A percentile compares a stretch with the other conserved stretches of the same genome.
Conservation (phyloP, 1,284 basidiomycete genomes). For the Ustilago lituana region DNA sequence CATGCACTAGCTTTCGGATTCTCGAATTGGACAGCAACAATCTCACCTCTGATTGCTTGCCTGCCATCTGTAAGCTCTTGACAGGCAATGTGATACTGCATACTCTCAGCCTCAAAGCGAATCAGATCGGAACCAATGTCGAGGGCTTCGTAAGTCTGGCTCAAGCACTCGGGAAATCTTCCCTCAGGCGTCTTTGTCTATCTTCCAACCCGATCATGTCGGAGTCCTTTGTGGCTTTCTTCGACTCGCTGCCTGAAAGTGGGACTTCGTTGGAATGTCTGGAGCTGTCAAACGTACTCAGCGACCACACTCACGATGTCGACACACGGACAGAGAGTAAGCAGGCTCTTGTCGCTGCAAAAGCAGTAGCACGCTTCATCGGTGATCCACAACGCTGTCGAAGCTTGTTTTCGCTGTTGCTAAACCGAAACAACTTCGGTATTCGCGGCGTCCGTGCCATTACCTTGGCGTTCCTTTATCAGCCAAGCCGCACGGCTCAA, state of each 20-base stretch:
- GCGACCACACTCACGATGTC: neutral
- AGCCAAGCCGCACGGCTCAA: neutral
- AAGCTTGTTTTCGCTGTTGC: conserved; percentile 3
- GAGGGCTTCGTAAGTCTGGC: conserved; percentile 3
- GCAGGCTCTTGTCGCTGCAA: conserved; percentile 5
- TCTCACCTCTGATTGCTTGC: conserved; percentile 19
- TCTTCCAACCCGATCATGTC: conserved; percentile 23
- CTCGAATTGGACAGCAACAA: conserved; percentile 17
- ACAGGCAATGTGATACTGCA: conserved; percentile 8
- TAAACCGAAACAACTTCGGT: conserved; percentile 34
- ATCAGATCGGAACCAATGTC: conserved; percentile 9
- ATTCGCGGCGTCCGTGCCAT: conserved; percentile 18
- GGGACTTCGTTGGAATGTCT: conserved; percentile 21
- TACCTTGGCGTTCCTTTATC: conserved; percentile 6
- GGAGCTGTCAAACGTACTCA: conserved; percentile 13
- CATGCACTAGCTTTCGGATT: conserved; percentile 1
- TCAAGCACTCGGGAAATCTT: conserved; percentile 6
- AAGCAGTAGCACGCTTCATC: conserved; percentile 21
- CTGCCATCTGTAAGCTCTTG: conserved; percentile 16
- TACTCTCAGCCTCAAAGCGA: conserved; percentile 14
- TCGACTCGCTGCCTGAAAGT: conserved; percentile 23
- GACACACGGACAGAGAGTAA: too few relatives aligned
- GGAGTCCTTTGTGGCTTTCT: conserved; percentile 16
- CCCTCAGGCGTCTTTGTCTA: conserved; percentile 8
- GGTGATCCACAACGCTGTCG: conserved; percentile 24